Percentiles rank a stretch among this genome's conserved stretches.
Evolutionary conservation across 768 basidiomycete genomes (phyloP).

Genomic region (Aureoboletus auriporus): DNA sequence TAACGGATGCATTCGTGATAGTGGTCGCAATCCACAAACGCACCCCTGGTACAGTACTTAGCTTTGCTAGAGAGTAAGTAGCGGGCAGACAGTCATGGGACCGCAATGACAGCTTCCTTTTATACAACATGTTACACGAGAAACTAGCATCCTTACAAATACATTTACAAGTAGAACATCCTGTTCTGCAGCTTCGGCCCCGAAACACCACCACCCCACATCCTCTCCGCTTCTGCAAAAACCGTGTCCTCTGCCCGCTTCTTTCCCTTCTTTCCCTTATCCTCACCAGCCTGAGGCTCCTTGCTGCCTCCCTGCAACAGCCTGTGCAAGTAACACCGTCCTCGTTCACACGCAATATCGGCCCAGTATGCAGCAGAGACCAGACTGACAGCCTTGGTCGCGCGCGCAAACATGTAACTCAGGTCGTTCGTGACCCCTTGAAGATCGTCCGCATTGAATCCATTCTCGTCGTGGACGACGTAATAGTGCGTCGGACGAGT

Average conservation of each 20-base stretch:
- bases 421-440: constrained; percentile 49
- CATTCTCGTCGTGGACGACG: constrained; percentile 52
- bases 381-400: constrained; percentile 44
- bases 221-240: constrained; percentile 42
- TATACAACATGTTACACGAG: too few species aligned
- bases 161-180: constrained; percentile 63
- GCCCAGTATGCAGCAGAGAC: constrained; percentile 39
- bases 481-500: constrained; percentile 52
- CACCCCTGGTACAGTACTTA: too few species aligned
- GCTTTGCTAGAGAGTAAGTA: too few species aligned
- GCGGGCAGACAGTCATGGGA: too few species aligned
- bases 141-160: background rate
- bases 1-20: too few species aligned
- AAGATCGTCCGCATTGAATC: constrained; percentile 44
- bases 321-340: constrained; percentile 47
- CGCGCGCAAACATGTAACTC: constrained; percentile 55
- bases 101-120: too few species aligned
- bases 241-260: constrained; percentile 43
- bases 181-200: constrained; percentile 50
- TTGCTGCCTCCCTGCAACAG: constrained; percentile 33
- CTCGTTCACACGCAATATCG: constrained; percentile 50
- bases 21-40: too few species aligned
- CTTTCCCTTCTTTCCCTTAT: constrained; percentile 29
- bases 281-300: background rate
- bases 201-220: constrained; percentile 58